Evolutionary conservation across 192 early-diverging fungal species (phyloP).

Genomic region (Thoreauomyces humboldtii): DNA sequence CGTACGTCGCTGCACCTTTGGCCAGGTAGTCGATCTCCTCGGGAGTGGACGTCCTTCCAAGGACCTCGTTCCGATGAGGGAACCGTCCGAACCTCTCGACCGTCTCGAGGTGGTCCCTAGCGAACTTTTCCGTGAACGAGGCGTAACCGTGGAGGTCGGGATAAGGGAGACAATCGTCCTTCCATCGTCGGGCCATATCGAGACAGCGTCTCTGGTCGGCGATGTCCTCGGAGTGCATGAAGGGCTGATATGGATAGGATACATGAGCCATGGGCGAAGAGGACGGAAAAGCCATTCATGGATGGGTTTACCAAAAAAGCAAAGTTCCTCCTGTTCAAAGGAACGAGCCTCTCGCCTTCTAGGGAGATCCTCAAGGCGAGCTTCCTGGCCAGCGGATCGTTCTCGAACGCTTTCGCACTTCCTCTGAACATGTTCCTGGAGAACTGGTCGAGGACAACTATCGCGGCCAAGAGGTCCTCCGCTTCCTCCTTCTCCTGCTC

Average conservation of each 20-base stretch:
- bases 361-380: conserved; percentile 46
- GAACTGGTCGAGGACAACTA: conserved; percentile 62
- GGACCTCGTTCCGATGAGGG: conserved; percentile 55
- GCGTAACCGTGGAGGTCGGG: background rate
- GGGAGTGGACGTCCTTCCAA: conserved; percentile 50
- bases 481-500: too few relatives aligned
- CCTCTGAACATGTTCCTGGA: conserved; percentile 64
- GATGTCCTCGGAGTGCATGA: conserved; percentile 62
- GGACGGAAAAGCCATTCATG: too few relatives aligned
- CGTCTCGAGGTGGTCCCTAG: conserved; percentile 26
- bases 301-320: too few relatives aligned
- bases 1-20: background rate
- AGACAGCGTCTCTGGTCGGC: conserved; percentile 59
- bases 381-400: conserved; percentile 52
- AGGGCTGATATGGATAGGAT: conserved; percentile 32
- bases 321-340: too few relatives aligned
- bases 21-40: conserved; percentile 51
- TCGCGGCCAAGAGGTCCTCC: conserved; percentile 43
- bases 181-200: conserved; percentile 38
- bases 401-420: conserved; percentile 48
- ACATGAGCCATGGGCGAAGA: conserved; percentile 33
- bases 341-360: too few relatives aligned
- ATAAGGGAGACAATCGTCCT: background rate
- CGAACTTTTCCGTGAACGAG: background rate
- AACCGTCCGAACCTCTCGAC: conserved; percentile 63